Base-by-base conservation (phyloP, 345 rosid species). In the Carallia pectinifolia region DNA sequence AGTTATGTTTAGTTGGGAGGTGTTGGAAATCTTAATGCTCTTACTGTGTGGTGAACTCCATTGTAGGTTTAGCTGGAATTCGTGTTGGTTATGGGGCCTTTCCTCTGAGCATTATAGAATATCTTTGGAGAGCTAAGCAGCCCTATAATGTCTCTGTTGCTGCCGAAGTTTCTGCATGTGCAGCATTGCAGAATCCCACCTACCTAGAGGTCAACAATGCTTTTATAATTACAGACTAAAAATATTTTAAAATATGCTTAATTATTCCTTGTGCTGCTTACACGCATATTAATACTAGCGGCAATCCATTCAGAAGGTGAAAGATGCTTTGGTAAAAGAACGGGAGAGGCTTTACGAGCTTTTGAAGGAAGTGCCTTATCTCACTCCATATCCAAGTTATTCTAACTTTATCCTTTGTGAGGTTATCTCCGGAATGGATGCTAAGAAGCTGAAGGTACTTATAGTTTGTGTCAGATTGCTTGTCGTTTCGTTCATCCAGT, bases 81-180 rank as follows among this genome's bases (percentile, higher is more conserved):
- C 81, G 97, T 6, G 93, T 92, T 73, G 99, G 99, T 61, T 95
- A 95, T 67, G 99, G 99, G 75, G 91, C 99, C 62, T 95, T 95
- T 76, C 94, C 97, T 36, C 69, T 81, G 70, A 89, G 96, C 77
- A 83, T 95, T 76, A 90, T 95, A 23, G 87, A 92, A 81, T 95
- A 84, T 81, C 69, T 90, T 50, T 92, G 97, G 96, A 85, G 97
- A 82, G 99, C 97, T 2, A 92, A 95, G 59, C 97, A 92, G 34
- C 99, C 97, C 23, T 95, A 92, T 61, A 95, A 92, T 71, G 99
- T 95, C 58, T 92, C 99, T 23, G 97, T 95, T 68, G 89, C 97
- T 56, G 97, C 97, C 34, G 97, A 92, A 87, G 86, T 92, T 74
- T 81, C 99, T 75, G 97, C 97, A 6, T 89, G 93, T 74, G 93